A percentile compares a stretch with the other conserved stretches of the same genome.
phyloP scores from a whole-genome alignment of 371 early-diverging fungal species.

The Mortierella polycephala region DNA sequence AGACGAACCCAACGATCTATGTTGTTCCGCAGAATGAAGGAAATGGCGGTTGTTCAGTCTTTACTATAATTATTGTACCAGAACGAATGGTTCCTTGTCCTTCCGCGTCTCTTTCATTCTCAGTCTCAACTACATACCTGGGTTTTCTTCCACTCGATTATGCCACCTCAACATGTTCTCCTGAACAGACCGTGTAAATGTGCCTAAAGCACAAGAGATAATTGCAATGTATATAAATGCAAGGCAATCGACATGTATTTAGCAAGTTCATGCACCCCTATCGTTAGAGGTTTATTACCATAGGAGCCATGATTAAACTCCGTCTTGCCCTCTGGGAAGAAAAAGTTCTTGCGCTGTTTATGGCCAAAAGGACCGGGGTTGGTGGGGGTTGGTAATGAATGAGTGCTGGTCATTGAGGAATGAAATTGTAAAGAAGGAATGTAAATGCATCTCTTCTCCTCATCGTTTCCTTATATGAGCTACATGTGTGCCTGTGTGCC shows the following conservation, averaged over 20 bases:
- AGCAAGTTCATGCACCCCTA: slow-evolving; percentile 20
- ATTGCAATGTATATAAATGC: not conserved
- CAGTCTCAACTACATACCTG: slow-evolving; percentile 13
- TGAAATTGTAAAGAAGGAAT: slow-evolving; percentile 28
- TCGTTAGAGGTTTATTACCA: slow-evolving; percentile 37
- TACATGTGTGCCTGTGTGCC: too few relatives aligned
- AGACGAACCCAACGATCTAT: slow-evolving; percentile 42
- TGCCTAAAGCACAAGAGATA: slow-evolving; percentile 14
- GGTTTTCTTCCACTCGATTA: slow-evolving; percentile 30
- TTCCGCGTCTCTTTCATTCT: not conserved
- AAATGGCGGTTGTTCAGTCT: not conserved
- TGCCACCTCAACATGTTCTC: slow-evolving; percentile 48
- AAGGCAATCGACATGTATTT: not conserved
- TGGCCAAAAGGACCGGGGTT: slow-evolving; percentile 56
- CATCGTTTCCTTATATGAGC: not conserved
- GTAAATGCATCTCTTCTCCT: not conserved
- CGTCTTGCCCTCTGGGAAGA: slow-evolving; percentile 55
- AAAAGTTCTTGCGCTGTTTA: slow-evolving; percentile 55
- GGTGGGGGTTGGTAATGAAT: slow-evolving; percentile 21
- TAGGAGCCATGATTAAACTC: slow-evolving; percentile 62
- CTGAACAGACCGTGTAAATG: slow-evolving; percentile 38
- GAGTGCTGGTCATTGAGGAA: slow-evolving; percentile 46
- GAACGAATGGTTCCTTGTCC: not conserved
- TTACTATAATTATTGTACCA: too few relatives aligned
- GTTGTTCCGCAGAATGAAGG: not conserved